These are phyloP conservation scores for Saccharomycopsis synnaedendra DNA, from an alignment of 805 yeast genomes.

Conservation along the genomic window DNA sequence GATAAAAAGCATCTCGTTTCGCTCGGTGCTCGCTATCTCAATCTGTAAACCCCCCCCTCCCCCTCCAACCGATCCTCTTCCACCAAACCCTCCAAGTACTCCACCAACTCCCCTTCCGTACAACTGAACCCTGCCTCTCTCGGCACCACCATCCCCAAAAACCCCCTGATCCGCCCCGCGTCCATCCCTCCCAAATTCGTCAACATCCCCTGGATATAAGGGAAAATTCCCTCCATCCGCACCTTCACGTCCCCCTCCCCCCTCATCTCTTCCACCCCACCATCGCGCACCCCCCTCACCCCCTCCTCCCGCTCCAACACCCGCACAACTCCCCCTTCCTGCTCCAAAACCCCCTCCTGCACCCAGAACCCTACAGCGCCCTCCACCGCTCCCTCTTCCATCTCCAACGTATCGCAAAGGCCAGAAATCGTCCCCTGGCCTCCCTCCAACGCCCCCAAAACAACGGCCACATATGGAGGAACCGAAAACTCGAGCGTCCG, in stretches of 20 bases:
- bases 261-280: not conserved
- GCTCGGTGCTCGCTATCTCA: too few species aligned
- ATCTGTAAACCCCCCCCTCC: not conserved
- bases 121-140: constrained; percentile 30
- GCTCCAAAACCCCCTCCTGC: constrained; percentile 38
- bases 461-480: constrained; percentile 58
- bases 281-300: not conserved
- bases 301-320: constrained; percentile 27
- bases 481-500: constrained; percentile 34
- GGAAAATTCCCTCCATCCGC: constrained; percentile 25
- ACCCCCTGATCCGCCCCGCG: constrained; percentile 37
- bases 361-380: constrained; percentile 52
- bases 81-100: constrained; percentile 30
- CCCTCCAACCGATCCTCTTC: constrained; percentile 30
- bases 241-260: not conserved
- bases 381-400: constrained; percentile 31
- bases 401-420: constrained; percentile 26
- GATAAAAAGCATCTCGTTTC: too few species aligned
- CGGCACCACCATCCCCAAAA: constrained; percentile 45
- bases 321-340: constrained; percentile 26
- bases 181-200: constrained; percentile 43
- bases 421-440: constrained; percentile 23
- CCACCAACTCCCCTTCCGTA: constrained; percentile 30
- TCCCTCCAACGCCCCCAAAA: constrained; percentile 29
- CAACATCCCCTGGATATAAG: constrained; percentile 44